These are phyloP conservation scores for Kuraishia borneana DNA, from an alignment of 805 yeast species.

Conservation along the genomic window DNA sequence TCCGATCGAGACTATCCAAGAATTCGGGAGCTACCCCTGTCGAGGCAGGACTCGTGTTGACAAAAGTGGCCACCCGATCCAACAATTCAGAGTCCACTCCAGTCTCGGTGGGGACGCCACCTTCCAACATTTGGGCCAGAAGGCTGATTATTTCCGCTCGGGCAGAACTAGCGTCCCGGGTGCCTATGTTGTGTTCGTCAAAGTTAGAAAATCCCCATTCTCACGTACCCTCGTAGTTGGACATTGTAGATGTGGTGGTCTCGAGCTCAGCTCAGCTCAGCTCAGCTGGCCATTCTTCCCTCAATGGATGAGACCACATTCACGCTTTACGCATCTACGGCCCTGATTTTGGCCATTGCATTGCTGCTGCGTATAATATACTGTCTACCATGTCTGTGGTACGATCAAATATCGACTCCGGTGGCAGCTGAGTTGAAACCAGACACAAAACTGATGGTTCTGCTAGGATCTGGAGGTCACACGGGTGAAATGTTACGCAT, in stretches of 20 bases:
- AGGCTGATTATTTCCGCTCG: background rate
- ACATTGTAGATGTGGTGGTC: background rate
- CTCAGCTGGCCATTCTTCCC: background rate
- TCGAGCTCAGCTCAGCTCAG: background rate
- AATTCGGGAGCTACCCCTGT: slow-evolving; percentile 16
- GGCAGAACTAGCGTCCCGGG: no score
- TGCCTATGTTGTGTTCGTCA: no score
- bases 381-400: background rate
- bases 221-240: background rate
- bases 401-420: background rate
- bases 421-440: background rate
- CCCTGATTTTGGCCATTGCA: background rate
- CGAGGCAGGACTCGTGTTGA: background rate
- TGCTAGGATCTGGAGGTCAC: slow-evolving; percentile 95
- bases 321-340: background rate
- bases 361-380: background rate
- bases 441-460: slow-evolving; percentile 29
- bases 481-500: slow-evolving; percentile 91
- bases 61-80: background rate
- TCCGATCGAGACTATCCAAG: slow-evolving; percentile 69
- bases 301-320: background rate
- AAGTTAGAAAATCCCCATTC: no score
- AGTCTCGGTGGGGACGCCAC: background rate
- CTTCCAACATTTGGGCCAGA: background rate
- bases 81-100: no score